Evolutionary conservation across 495 filamentous ascomycete genomes (phyloP).

Genomic region (Lasiosphaeris hirsuta): DNA sequence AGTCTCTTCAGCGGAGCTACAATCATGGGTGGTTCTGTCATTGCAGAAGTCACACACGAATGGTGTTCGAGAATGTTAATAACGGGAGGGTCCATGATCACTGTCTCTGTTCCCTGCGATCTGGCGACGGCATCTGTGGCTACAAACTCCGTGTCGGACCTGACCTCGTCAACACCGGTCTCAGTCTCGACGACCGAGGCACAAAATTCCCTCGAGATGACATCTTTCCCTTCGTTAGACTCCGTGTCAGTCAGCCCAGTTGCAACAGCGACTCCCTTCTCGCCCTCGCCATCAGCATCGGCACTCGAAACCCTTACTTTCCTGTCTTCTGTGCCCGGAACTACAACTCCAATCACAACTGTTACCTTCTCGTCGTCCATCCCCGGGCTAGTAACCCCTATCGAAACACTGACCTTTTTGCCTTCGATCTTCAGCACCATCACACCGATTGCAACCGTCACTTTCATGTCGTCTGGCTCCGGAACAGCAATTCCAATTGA

Average conservation of each 20-base stretch:
- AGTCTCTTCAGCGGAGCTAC: conserved; percentile 11
- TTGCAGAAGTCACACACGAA: not conserved
- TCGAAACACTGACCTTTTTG: not conserved
- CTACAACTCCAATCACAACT: not conserved
- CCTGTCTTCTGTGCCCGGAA: not conserved
- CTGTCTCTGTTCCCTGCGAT: conserved; percentile 9
- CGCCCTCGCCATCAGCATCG: too few relatives aligned
- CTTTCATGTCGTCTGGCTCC: too few relatives aligned
- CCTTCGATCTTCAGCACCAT: not conserved
- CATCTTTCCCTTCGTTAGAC: too few relatives aligned
- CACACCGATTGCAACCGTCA: not conserved
- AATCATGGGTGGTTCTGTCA: conserved; percentile 3
- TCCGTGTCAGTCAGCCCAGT: too few relatives aligned
- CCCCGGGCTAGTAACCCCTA: not conserved
- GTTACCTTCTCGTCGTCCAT: not conserved
- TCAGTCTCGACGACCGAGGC: not conserved
- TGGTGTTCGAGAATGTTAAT: conserved; percentile 15
- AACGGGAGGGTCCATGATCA: conserved; percentile 10
- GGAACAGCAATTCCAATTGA: too few relatives aligned
- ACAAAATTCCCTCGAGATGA: not conserved
- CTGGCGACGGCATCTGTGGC: not conserved
- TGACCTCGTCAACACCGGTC: not conserved
- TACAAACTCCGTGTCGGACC: not conserved
- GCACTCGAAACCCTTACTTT: not conserved
- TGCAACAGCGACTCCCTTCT: not conserved